Evolutionary conservation across 768 basidiomycete species (phyloP), one percentile per base, ranked within the genome.

Genomic region (Pleurotus cornucopiae): DNA sequence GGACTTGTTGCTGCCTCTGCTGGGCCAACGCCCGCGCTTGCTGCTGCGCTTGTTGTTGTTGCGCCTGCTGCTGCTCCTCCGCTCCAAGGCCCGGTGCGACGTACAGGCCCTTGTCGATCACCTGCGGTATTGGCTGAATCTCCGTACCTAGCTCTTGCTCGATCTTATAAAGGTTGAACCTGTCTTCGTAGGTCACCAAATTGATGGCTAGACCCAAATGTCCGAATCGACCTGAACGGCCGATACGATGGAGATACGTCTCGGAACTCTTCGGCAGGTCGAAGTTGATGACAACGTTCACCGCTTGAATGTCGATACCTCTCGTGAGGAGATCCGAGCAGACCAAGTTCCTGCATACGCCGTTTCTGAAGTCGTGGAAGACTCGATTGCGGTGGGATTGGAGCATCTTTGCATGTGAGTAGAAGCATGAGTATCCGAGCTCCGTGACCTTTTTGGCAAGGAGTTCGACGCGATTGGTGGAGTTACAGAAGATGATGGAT

Each of bases 401-500:
- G 12, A 98, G 86, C 96, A 99, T 99, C 77, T 95, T 96, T 53
- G 96, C 96, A 71, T 99, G 96, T 49, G 96, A 98, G 80, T 97
- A 99, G 85, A 99, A 99, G 79, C 96, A 99, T 44, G 96, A 99
- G 71, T 98, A 99, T 61, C 96, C 96, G 53, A 98, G 88, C 67
- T 99, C 97, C 11, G 96, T 99, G 64, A 99, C 94, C 76, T 99
- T 99, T 78, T 98, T 98, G 59, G 96, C 96, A 64, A 99, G 83
- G 47, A 99, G 89, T 75, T 99, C 96, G 76, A 99, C 96, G 57
- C 96, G 94, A 79, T 98, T 97, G 66, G 96, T 99, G 61, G 96
- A 98, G 80, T 99, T 99, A 76, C 96, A 99, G 76, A 99, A 99
- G 69, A 99, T 99, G 75, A 99, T 98, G 58, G 96, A 98, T 76